Base-by-base conservation (phyloP, 164 flowering plant genomes). In the Macadamia integrifolia region DNA sequence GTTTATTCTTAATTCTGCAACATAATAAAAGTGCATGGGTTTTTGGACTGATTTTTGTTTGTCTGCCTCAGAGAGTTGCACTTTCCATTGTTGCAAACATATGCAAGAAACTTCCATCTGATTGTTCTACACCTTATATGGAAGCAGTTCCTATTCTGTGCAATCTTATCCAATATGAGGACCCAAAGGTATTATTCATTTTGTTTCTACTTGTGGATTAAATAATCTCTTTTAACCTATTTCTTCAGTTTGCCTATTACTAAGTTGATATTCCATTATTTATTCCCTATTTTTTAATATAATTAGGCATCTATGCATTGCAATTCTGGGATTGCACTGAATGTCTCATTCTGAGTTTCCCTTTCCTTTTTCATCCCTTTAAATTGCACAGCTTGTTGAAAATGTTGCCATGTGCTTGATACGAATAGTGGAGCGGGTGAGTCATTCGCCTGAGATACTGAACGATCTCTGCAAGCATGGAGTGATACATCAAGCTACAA, bases 101-200 rank as follows among this genome's bases (percentile, higher is more conserved):
- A 74, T 90, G 98, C 76, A 84, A 80, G 77, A 89, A 88, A 74
- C 87, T 92, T 66, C 90, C 90, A 17, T 77, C 91, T 55, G 90
- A 87, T 64, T 68, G 79, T 68, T 72, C 85, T 49, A 60, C 87
- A 52, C 78, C 71, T 72, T 77, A 87, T 77, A 81, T 88, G 85
- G 98, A 85, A 65, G 96, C 99, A 44, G 85, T 90, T 73, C 98
- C 99, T 43, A 75, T 77, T 66, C 78, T 95, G 71, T 92, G 96
- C 77, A 83, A 85, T 78, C 87, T 92, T 81, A 92, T 95, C 55
- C 92, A 79, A 67, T 82, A 90, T 66, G 97, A 95, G 74, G 99
- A 95, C 79, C 75, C 64, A 30, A 88, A 87, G 95, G 98, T 90
- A 32, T 70, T 30, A 11, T 15, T 28, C 30, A 3, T 6, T 72